These are phyloP conservation scores for Thalassiosira allenii DNA, from an alignment of 352 stramenopile species.

Conservation along the genomic window DNA sequence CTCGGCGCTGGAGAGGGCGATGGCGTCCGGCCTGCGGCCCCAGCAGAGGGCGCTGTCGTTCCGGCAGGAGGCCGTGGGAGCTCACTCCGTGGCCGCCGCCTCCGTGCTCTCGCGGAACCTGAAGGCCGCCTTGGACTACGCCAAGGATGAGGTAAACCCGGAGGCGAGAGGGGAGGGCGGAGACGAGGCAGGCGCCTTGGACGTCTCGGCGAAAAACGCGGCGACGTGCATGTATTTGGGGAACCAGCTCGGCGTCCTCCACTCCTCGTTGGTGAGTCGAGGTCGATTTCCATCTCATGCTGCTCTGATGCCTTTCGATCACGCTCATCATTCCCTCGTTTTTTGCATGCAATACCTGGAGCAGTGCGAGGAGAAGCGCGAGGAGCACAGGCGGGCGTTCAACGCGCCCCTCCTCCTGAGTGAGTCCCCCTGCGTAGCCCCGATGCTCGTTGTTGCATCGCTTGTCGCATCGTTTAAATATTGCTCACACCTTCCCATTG, in stretches of 20 bases:
- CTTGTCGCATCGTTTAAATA: too few relatives aligned
- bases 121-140: slow-evolving; percentile 58
- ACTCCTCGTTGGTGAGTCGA: slow-evolving; percentile 54
- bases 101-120: slow-evolving; percentile 69
- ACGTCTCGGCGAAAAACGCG: slow-evolving; percentile 31
- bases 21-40: slow-evolving; percentile 66
- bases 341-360: slow-evolving; percentile 5
- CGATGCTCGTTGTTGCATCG: too few relatives aligned
- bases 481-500: too few relatives aligned
- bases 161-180: slow-evolving; percentile 2
- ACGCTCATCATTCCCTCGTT: slow-evolving; percentile 27
- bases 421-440: too few relatives aligned
- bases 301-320: not conserved
- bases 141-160: slow-evolving; percentile 5
- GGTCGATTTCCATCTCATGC: too few relatives aligned
- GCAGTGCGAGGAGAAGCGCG: slow-evolving; percentile 82
- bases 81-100: slow-evolving; percentile 59
- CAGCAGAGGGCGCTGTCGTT: slow-evolving; percentile 15
- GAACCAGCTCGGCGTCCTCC: slow-evolving; percentile 72
- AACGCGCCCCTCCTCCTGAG: slow-evolving; percentile 72
- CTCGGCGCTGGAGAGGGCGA: slow-evolving; percentile 62
- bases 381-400: slow-evolving; percentile 69
- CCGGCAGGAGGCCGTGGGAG: slow-evolving; percentile 33
- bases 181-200: not conserved
- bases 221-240: slow-evolving; percentile 81